These are phyloP conservation scores for Pseudonitzschia multistriata DNA, from an alignment of 108 stramenopile species.

Conservation along the genomic window DNA sequence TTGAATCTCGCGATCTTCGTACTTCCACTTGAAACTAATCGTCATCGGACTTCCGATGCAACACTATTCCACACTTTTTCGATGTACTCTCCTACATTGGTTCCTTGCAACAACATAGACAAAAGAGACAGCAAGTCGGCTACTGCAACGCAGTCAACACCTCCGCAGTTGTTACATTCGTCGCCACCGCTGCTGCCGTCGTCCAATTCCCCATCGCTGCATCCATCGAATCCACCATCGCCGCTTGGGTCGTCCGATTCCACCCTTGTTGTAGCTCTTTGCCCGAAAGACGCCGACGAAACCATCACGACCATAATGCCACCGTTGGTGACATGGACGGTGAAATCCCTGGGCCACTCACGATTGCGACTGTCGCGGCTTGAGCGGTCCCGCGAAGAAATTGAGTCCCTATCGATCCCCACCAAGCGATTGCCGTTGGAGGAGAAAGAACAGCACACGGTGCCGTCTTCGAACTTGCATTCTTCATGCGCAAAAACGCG, in stretches of 20 bases:
- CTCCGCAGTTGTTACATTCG: too few relatives aligned
- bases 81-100: background rate
- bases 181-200: too few relatives aligned
- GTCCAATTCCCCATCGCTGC: too few relatives aligned
- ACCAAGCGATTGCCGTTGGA: background rate
- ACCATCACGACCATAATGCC: too few relatives aligned
- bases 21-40: constrained; percentile 9
- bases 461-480: background rate
- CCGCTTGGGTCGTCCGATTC: too few relatives aligned
- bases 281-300: too few relatives aligned
- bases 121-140: background rate
- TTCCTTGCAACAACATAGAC: background rate
- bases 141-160: too few relatives aligned
- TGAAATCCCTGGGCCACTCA: too few relatives aligned
- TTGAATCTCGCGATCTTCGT: constrained; percentile 7
- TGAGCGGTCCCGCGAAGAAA: background rate
- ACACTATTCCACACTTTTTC: background rate
- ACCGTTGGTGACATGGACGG: too few relatives aligned
- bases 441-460: background rate
- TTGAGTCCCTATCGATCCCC: background rate
- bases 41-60: background rate
- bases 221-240: too few relatives aligned
- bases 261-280: too few relatives aligned
- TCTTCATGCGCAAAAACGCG: background rate
- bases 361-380: constrained; percentile 4